A percentile compares a stretch with the other conserved stretches of the same genome.
phyloP scores from a whole-genome alignment of 169 alveolate species.

The Cryptosporidium ubiquitum region DNA sequence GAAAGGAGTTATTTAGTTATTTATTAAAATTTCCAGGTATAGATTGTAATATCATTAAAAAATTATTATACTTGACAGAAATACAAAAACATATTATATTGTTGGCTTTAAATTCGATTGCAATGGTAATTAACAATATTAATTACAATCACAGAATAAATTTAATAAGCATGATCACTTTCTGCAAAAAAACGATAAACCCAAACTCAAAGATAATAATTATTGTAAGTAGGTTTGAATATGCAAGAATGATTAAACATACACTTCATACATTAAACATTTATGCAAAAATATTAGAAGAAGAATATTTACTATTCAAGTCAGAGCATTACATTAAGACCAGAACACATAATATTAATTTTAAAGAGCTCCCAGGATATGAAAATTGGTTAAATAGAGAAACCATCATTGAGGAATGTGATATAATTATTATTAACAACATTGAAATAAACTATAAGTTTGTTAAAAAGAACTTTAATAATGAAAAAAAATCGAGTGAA shows the following conservation, averaged over 20 bases:
- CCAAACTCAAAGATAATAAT: slow-evolving; percentile 11
- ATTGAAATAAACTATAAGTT: neutral
- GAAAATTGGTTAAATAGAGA: slow-evolving; percentile 5
- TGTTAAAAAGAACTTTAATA: neutral
- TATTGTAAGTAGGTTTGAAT: neutral
- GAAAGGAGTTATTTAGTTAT: slow-evolving; percentile 15
- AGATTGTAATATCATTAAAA: neutral
- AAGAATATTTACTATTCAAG: neutral
- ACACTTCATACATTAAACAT: neutral
- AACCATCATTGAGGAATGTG: neutral
- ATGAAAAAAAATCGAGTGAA: neutral
- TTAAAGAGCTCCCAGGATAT: neutral
- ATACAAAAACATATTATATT: slow-evolving; percentile 3
- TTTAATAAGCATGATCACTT: neutral
- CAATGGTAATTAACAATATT: slow-evolving; percentile 5
- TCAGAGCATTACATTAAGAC: neutral
- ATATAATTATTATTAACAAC: neutral
- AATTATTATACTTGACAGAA: neutral
- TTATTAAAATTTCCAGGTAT: neutral
- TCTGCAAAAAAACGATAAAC: neutral
- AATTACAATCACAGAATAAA: neutral
- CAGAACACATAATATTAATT: neutral
- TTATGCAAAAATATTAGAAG: neutral
- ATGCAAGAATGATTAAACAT: slow-evolving; percentile 8
- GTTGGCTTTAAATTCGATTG: neutral